Percentiles rank a stretch among this genome's conserved stretches.
These are phyloP conservation scores for Moricandia arvensis DNA, from an alignment of 345 rosid species.

Conservation along the genomic window DNA sequence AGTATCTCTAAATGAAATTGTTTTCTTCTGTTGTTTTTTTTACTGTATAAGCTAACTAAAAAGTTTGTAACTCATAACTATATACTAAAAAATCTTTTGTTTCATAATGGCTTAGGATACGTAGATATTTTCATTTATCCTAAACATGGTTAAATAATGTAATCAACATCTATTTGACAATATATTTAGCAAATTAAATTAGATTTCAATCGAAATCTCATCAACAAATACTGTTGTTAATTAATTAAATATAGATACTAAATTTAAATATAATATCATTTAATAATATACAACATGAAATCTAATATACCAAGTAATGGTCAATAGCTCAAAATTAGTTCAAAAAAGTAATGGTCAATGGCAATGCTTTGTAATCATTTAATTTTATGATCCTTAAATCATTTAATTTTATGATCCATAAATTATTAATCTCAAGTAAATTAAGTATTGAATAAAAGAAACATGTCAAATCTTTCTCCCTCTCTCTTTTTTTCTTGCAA, in stretches of 20 bases:
- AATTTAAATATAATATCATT: too few relatives aligned
- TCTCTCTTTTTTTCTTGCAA: too few relatives aligned
- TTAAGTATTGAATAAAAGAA: background rate
- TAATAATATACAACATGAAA: too few relatives aligned
- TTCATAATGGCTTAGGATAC: background rate
- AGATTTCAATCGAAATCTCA: background rate
- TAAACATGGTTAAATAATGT: constrained; percentile 2
- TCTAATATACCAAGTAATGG: too few relatives aligned
- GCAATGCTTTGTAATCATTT: too few relatives aligned
- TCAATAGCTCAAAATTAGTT: too few relatives aligned
- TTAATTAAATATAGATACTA: too few relatives aligned
- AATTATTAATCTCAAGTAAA: too few relatives aligned
- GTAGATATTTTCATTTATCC: background rate
- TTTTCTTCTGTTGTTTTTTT: constrained; percentile 5
- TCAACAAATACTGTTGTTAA: background rate
- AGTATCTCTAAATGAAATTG: background rate
- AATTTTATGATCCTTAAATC: too few relatives aligned
- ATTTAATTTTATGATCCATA: background rate
- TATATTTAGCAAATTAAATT: background rate
- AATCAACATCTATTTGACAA: background rate
- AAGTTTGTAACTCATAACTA: constrained; percentile 11
- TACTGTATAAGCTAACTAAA: background rate
- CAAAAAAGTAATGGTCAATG: too few relatives aligned
- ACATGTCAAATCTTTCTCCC: background rate
- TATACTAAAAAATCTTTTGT: background rate